phyloP scores from a whole-genome alignment of 2,329 filamentous ascomycete genomes.

The Ophiostoma fasciatum region DNA sequence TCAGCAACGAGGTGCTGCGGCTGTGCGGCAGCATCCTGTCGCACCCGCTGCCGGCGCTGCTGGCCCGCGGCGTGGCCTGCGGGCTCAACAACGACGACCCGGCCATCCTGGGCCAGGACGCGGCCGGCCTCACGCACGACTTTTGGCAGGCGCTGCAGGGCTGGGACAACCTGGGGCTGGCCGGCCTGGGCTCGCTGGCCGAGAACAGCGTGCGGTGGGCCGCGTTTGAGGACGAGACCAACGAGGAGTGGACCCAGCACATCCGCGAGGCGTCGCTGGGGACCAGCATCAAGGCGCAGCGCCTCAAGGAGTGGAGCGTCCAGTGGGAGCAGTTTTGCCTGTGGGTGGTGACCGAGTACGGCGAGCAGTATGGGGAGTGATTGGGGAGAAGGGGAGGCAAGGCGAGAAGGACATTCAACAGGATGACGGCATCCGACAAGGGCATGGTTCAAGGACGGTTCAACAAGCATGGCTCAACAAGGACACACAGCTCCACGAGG shows the following conservation, averaged over 20 bases:
- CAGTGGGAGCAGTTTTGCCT: slow-evolving; percentile 85
- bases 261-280: slow-evolving; percentile 63
- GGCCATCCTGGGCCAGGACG: slow-evolving; percentile 67
- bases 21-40: slow-evolving; percentile 14
- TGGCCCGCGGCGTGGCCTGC: slow-evolving; percentile 73
- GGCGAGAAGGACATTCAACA: too few relatives aligned
- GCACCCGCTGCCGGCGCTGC: slow-evolving; percentile 61
- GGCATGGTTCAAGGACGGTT: too few relatives aligned
- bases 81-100: slow-evolving; percentile 85
- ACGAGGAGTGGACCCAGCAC: slow-evolving; percentile 55
- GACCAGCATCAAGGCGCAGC: slow-evolving; percentile 51
- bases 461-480: too few relatives aligned
- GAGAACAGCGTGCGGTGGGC: slow-evolving; percentile 91
- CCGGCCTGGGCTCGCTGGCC: slow-evolving; percentile 70
- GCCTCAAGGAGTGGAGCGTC: slow-evolving; percentile 62
- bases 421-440: too few relatives aligned
- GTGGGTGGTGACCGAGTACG: slow-evolving; percentile 73
- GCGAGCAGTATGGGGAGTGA: slow-evolving; percentile 42
- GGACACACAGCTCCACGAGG: too few relatives aligned
- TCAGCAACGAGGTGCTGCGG: slow-evolving; percentile 57
- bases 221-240: slow-evolving; percentile 65
- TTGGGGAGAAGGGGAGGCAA: neutral
- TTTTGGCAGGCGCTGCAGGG: slow-evolving; percentile 90
- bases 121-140: slow-evolving; percentile 73
- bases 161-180: slow-evolving; percentile 80